These are phyloP conservation scores for Brasilioporus rufonigricans DNA, from an alignment of 768 basidiomycete species.

Conservation along the genomic window DNA sequence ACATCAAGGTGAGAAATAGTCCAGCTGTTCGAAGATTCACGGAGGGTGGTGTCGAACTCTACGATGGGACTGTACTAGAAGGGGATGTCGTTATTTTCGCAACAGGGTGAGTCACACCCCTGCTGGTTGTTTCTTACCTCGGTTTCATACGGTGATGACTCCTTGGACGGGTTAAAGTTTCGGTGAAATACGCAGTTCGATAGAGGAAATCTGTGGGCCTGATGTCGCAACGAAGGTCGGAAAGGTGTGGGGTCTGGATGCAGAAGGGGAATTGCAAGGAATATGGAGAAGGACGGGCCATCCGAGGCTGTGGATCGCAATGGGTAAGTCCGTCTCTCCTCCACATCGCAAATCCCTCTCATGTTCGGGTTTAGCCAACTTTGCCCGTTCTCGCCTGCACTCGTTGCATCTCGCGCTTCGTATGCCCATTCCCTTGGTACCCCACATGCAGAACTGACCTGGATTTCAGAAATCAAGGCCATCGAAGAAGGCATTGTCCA, in stretches of 20 bases:
- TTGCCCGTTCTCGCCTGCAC: slow-evolving; percentile 24
- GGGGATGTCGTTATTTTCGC: slow-evolving; percentile 35
- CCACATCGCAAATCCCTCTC: not conserved
- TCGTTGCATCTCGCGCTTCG: slow-evolving; percentile 32
- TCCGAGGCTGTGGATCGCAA: slow-evolving; percentile 35
- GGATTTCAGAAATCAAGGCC: slow-evolving; percentile 28
- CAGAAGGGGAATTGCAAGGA: slow-evolving; percentile 60
- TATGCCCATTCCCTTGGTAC: slow-evolving; percentile 5
- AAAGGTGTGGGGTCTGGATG: slow-evolving; percentile 63
- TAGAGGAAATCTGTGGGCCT: slow-evolving; percentile 45
- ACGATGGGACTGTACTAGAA: slow-evolving; percentile 24
- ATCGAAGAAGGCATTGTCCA: slow-evolving; percentile 24
- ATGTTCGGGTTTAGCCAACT: slow-evolving; percentile 14
- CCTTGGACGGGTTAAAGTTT: slow-evolving; percentile 32
- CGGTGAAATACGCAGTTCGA: slow-evolving; percentile 40
- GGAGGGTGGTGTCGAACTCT: slow-evolving; percentile 26
- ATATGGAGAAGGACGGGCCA: slow-evolving; percentile 32
- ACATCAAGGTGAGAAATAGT: slow-evolving; percentile 50
- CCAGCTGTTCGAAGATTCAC: slow-evolving; percentile 28
- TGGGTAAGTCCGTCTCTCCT: slow-evolving; percentile 13
- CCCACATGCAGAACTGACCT: not conserved
- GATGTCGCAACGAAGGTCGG: slow-evolving; percentile 45
- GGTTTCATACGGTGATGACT: not conserved
- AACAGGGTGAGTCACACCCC: slow-evolving; percentile 27
- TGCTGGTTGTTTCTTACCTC: not conserved